Conservation (phyloP, 805 yeast genomes). For the Brettanomyces sp. region DNA sequence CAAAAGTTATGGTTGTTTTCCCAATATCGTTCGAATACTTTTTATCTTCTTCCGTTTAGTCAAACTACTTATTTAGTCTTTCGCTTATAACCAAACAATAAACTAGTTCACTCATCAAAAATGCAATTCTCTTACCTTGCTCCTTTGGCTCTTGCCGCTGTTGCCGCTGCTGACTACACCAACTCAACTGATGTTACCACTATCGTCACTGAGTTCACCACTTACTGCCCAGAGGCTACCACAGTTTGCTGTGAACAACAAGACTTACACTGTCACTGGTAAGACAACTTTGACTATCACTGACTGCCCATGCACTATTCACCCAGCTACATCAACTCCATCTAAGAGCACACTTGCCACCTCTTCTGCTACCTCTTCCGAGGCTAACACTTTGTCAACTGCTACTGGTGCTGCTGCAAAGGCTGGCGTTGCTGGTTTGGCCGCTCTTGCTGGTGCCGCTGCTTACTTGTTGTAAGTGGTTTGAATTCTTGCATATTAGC, state of each 20-base stretch:
- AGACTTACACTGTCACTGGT: slow-evolving; percentile 65
- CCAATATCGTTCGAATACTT: not conserved
- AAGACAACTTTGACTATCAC: slow-evolving; percentile 81
- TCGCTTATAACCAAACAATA: slow-evolving; percentile 18
- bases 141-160: slow-evolving; percentile 26
- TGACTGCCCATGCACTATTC: slow-evolving; percentile 70
- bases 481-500: not conserved
- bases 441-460: slow-evolving; percentile 30
- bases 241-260: slow-evolving; percentile 52
- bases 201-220: slow-evolving; percentile 59
- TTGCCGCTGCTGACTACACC: slow-evolving; percentile 39
- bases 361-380: slow-evolving; percentile 12
- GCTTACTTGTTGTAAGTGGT: slow-evolving; percentile 29
- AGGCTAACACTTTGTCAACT: slow-evolving; percentile 15
- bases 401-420: slow-evolving; percentile 25
- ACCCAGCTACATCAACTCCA: slow-evolving; percentile 12
- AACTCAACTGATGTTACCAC: slow-evolving; percentile 38
- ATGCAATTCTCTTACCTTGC: slow-evolving; percentile 28
- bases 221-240: slow-evolving; percentile 79
- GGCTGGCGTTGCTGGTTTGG: slow-evolving; percentile 31
- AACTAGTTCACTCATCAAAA: slow-evolving; percentile 7
- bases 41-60: not conserved
- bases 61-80: slow-evolving; percentile 15
- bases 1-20: not conserved
- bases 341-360: slow-evolving; percentile 3